These are phyloP conservation scores for Spergularia azorica DNA, from an alignment of 179 eudicot species.

Conservation along the genomic window DNA sequence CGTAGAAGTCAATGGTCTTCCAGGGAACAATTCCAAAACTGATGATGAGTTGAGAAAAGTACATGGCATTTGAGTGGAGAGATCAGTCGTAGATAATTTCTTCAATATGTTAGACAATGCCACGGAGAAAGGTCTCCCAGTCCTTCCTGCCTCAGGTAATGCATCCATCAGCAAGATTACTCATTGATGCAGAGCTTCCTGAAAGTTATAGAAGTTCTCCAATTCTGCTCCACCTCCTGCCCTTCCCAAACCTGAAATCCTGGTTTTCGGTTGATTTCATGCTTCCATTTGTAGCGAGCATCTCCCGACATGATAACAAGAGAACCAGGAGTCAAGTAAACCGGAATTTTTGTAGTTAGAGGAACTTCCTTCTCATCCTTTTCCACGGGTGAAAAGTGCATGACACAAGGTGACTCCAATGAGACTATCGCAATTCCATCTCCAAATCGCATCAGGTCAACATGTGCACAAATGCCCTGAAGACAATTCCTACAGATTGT, in stretches of 20 bases:
- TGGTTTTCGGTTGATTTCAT: constrained; percentile 79
- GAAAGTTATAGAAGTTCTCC: constrained; percentile 73
- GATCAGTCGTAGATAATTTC: neutral
- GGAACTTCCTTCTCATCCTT: constrained; percentile 28
- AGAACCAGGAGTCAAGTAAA: constrained; percentile 73
- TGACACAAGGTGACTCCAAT: constrained; percentile 79
- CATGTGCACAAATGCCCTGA: constrained; percentile 95
- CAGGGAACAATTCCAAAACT: neutral
- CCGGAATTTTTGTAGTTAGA: constrained; percentile 44
- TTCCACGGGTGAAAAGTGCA: constrained; percentile 71
- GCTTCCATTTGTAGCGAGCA: constrained; percentile 87
- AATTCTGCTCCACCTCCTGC: constrained; percentile 61
- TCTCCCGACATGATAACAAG: constrained; percentile 80
- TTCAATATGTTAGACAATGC: neutral
- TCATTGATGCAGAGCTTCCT: constrained; percentile 62
- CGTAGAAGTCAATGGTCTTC: neutral
- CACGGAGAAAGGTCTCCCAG: neutral
- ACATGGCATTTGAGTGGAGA: neutral
- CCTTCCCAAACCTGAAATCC: constrained; percentile 80
- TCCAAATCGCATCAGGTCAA: constrained; percentile 88
- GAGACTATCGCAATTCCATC: constrained; percentile 91
- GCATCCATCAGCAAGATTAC: constrained; percentile 16
- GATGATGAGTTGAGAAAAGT: neutral
- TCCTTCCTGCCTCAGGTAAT: neutral
- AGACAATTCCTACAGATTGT: neutral